phyloP scores from a whole-genome alignment of 352 stramenopile genomes.

The Phytophthora vignae region DNA sequence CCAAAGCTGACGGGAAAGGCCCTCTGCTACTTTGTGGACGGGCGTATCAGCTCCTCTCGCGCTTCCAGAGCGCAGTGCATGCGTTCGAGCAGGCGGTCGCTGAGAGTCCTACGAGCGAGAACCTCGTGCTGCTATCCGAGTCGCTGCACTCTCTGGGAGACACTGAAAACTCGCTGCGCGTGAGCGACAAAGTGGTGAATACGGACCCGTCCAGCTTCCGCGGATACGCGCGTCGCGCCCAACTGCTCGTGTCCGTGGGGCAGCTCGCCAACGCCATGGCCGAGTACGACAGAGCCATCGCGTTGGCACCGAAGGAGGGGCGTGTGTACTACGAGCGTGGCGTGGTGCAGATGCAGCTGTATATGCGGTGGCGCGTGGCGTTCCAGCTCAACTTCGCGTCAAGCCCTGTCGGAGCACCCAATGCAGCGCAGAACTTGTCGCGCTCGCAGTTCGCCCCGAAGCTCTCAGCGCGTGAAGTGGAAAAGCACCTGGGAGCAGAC shows the following conservation, averaged over 20 bases:
- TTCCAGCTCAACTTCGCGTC: conserved; percentile 57
- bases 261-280: conserved; percentile 53
- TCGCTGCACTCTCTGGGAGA: conserved; percentile 82
- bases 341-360: conserved; percentile 77
- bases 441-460: conserved; percentile 53
- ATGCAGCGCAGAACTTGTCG: not conserved
- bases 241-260: conserved; percentile 64
- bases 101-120: conserved; percentile 71
- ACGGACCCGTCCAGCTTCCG: conserved; percentile 65
- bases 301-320: conserved; percentile 64
- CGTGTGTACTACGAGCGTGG: conserved; percentile 79
- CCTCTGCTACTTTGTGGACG: conserved; percentile 63
- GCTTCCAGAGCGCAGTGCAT: conserved; percentile 66
- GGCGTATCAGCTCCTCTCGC: conserved; percentile 76
- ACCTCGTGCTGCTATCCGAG: conserved; percentile 82
- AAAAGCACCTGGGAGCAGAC: conserved; percentile 46
- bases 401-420: not conserved
- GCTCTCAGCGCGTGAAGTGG: conserved; percentile 57
- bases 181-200: conserved; percentile 77
- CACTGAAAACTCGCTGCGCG: conserved; percentile 77
- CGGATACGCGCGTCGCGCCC: conserved; percentile 71
- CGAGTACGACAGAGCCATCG: conserved; percentile 75
- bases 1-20: conserved; percentile 42
- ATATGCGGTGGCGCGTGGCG: conserved; percentile 65
- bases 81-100: conserved; percentile 71